Conservation (phyloP, 345 rosid species). For the Linum lewisii region DNA sequence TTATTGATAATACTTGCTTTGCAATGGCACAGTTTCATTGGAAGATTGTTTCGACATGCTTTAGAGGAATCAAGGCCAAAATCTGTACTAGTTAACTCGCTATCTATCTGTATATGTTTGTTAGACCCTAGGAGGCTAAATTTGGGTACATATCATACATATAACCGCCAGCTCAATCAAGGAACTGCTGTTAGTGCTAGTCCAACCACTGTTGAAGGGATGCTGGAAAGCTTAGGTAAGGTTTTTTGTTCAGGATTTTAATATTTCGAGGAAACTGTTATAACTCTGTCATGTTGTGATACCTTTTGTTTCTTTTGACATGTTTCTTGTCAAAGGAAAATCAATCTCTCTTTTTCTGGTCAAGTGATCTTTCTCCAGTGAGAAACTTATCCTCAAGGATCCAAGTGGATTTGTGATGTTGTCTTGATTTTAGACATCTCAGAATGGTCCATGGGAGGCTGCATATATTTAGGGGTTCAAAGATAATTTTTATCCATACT, state of each 20-base stretch:
- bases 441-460: not conserved
- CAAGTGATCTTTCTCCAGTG: not conserved
- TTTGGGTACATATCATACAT: conserved; percentile 50
- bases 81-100: conserved; percentile 78
- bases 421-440: not conserved
- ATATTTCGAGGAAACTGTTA: not conserved
- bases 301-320: not conserved
- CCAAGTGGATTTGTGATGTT: not conserved
- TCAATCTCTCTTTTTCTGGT: not conserved
- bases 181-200: conserved; percentile 42
- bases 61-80: conserved; percentile 81
- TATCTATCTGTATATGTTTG: conserved; percentile 81
- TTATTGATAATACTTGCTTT: conserved; percentile 7
- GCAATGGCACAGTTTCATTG: conserved; percentile 53
- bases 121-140: conserved; percentile 80
- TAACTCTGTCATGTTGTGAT: not conserved
- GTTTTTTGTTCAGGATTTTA: not conserved
- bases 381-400: not conserved
- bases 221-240: conserved; percentile 85
- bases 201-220: conserved; percentile 75
- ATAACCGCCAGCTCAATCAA: conserved; percentile 52
- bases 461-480: not conserved
- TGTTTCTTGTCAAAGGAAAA: not conserved
- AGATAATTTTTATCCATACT: not conserved
- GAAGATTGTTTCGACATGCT: conserved; percentile 69